phyloP scores from a whole-genome alignment of 83 land plant species.

The Picea abies region DNA sequence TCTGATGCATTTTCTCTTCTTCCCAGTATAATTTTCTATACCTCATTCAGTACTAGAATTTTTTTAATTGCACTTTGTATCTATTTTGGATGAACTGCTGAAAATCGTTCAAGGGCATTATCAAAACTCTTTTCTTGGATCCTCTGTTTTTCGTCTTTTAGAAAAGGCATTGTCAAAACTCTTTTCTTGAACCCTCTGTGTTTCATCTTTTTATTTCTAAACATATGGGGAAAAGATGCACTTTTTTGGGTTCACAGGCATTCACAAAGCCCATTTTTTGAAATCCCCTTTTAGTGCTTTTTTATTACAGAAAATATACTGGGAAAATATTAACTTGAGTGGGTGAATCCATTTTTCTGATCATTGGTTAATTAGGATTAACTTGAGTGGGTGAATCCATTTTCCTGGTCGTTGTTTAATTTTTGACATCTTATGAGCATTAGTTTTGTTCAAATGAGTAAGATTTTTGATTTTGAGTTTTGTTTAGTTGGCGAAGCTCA shows the following conservation, averaged over 20 bases:
- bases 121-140: background rate
- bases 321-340: too few species aligned
- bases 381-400: too few species aligned
- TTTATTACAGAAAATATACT: too few species aligned
- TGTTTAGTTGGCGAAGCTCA: too few species aligned
- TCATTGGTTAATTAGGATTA: too few species aligned
- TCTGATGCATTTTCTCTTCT: background rate
- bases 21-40: background rate
- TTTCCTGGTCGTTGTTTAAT: too few species aligned
- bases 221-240: background rate
- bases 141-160: background rate
- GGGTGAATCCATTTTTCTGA: too few species aligned
- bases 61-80: background rate
- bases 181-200: too few species aligned
- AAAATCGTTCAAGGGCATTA: background rate
- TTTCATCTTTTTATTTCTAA: background rate
- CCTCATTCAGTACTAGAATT: background rate
- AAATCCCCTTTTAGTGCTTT: background rate
- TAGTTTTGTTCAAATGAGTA: too few species aligned
- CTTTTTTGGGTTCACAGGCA: background rate
- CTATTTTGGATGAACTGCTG: background rate
- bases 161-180: too few species aligned
- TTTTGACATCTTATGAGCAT: too few species aligned
- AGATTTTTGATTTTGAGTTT: too few species aligned
- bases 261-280: background rate